A percentile compares a stretch with the other conserved stretches of the same genome.
phyloP scores from a whole-genome alignment of 2,329 filamentous ascomycete species.

The Ascocoryne sarcoides region DNA sequence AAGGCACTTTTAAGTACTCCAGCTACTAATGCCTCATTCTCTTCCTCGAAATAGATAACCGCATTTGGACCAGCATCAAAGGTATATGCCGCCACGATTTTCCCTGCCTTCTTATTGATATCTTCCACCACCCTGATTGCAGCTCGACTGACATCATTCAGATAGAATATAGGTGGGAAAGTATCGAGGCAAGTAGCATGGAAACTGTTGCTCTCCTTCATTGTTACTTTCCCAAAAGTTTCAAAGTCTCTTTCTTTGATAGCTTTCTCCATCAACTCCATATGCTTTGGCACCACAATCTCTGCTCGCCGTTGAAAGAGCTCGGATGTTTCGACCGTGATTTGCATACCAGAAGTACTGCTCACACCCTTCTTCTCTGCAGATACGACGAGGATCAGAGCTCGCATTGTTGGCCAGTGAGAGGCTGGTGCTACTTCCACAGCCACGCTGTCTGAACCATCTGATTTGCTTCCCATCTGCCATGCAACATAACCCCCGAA shows the following conservation, averaged over 20 bases:
- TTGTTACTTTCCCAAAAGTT: constrained; percentile 80
- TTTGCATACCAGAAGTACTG: constrained; percentile 92
- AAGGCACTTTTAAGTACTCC: constrained; percentile 68
- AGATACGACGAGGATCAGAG: constrained; percentile 81
- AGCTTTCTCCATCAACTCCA: constrained; percentile 78
- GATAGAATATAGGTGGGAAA: constrained; percentile 95
- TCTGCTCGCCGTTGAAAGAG: constrained; percentile 72
- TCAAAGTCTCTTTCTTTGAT: constrained; percentile 73
- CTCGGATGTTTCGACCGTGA: constrained; percentile 84
- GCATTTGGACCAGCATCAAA: constrained; percentile 97
- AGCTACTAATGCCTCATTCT: constrained; percentile 64
- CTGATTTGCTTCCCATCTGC: constrained; percentile 66
- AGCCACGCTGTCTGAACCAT: constrained; percentile 81
- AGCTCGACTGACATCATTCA: constrained; percentile 86
- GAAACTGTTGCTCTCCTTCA: constrained; percentile 96
- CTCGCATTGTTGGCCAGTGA: constrained; percentile 95
- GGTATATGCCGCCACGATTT: constrained; percentile 82
- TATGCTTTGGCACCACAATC: constrained; percentile 71
- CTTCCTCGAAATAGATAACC: constrained; percentile 87
- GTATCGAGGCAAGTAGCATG: constrained; percentile 93
- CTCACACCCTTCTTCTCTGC: constrained; percentile 94
- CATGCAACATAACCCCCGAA: constrained; percentile 96
- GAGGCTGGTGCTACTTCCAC: constrained; percentile 79
- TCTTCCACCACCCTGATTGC: constrained; percentile 83
- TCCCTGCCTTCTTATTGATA: constrained; percentile 73